These are phyloP conservation scores for Scedosporium boydii DNA, from an alignment of 2,329 filamentous ascomycete genomes.

Conservation along the genomic window DNA sequence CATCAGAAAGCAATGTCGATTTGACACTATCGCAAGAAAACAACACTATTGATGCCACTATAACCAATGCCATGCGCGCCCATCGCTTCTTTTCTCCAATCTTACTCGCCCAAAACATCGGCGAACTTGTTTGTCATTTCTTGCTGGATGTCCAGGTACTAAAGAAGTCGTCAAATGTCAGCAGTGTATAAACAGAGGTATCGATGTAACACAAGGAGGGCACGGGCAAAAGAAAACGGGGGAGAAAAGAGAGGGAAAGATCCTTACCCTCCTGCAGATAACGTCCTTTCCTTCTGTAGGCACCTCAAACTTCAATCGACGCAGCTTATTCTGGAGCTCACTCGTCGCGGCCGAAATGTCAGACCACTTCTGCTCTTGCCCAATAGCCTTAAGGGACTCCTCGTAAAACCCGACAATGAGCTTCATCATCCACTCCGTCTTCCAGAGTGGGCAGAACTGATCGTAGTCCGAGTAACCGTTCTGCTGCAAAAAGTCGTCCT, in stretches of 20 bases:
- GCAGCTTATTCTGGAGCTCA: constrained; percentile 75
- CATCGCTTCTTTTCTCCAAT: neutral
- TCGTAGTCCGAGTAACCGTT: constrained; percentile 99
- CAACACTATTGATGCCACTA: neutral
- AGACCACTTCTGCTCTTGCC: constrained; percentile 82
- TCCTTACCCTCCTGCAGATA: constrained; percentile 70
- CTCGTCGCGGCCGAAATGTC: constrained; percentile 87
- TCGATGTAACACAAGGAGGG: neutral
- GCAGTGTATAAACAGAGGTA: neutral
- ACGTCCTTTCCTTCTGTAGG: constrained; percentile 74
- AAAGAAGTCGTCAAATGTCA: constrained; percentile 6
- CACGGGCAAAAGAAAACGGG: neutral
- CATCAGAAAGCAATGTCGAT: neutral
- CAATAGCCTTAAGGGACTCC: constrained; percentile 89
- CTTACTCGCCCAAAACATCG: constrained; percentile 86
- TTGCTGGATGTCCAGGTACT: constrained; percentile 91
- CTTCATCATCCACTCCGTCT: constrained; percentile 99
- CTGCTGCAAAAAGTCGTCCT: constrained; percentile 98
- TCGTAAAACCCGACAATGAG: constrained; percentile 97
- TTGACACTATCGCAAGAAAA: neutral
- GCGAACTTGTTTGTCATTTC: constrained; percentile 97
- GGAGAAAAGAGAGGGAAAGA: neutral
- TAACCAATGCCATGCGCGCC: neutral
- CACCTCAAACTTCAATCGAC: constrained; percentile 95
- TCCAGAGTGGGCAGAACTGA: constrained; percentile 98